Conservation (phyloP, 1,284 basidiomycete species). For the Pseudozyma hubeiensis region DNA sequence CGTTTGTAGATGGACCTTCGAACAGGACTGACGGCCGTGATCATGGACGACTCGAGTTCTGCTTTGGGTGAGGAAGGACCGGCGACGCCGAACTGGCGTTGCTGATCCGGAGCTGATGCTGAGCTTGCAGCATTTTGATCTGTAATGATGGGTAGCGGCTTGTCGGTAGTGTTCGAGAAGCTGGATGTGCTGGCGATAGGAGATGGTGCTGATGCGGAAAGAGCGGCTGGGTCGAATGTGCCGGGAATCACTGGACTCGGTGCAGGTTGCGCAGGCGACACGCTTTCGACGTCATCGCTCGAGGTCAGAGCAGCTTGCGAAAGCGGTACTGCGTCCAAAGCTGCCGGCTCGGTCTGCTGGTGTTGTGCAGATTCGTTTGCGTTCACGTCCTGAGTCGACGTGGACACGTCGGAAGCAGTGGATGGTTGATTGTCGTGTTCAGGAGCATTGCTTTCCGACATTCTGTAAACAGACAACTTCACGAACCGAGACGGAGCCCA, state of each 20-base stretch:
- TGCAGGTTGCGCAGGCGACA: neutral
- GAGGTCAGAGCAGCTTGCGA: neutral
- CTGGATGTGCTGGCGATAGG: neutral
- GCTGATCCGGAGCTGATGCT: slow-evolving; percentile 9
- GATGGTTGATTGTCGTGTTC: slow-evolving; percentile 6
- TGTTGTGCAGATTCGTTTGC: neutral
- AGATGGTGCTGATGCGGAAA: neutral
- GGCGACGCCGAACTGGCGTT: slow-evolving; percentile 1
- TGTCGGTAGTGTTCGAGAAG: slow-evolving; percentile 1
- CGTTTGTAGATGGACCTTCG: slow-evolving; percentile 51
- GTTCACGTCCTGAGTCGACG: neutral
- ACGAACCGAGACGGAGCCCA: slow-evolving; percentile 1
- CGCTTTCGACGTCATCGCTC: neutral
- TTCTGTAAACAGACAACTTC: slow-evolving; percentile 12
- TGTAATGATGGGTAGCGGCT: slow-evolving; percentile 21
- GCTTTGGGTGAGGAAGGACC: slow-evolving; percentile 11
- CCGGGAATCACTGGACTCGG: slow-evolving; percentile 14
- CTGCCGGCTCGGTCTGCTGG: neutral
- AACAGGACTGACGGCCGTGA: slow-evolving; percentile 37
- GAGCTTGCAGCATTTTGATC: slow-evolving; percentile 1
- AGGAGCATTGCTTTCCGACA: slow-evolving; percentile 19
- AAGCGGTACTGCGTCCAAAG: too few relatives aligned
- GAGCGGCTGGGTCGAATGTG: slow-evolving; percentile 7
- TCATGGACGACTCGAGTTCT: slow-evolving; percentile 25
- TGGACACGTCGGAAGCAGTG: neutral